A percentile compares a stretch with the other conserved stretches of the same genome.
phyloP scores from a whole-genome alignment of 2,329 filamentous ascomycete species.

The Curvularia spicifera region DNA sequence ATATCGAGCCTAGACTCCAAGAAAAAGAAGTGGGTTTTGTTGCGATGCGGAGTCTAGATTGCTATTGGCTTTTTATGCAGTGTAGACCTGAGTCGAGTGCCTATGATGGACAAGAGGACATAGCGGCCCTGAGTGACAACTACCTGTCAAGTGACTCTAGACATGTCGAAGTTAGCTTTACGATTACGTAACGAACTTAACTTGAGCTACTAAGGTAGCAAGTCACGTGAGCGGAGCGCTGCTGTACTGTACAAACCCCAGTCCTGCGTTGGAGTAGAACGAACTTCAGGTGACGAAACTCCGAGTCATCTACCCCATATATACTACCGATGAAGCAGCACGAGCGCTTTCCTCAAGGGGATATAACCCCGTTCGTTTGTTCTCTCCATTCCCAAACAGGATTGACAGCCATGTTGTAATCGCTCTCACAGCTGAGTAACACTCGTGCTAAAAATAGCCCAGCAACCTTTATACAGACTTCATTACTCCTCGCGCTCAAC shows the following conservation, averaged over 20 bases:
- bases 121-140: not conserved
- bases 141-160: not conserved
- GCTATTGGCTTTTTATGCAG: not conserved
- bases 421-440: not conserved
- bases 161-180: not conserved
- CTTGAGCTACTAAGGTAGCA: not conserved
- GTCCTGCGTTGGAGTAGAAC: not conserved
- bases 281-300: not conserved
- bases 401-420: not conserved
- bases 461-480: not conserved
- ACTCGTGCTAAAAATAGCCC: not conserved
- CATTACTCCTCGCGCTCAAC: not conserved
- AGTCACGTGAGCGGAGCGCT: not conserved
- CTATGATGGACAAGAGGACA: not conserved
- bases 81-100: not conserved
- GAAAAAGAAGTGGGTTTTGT: not conserved
- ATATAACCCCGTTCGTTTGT: not conserved
- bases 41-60: not conserved
- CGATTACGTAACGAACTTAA: not conserved
- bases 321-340: not conserved
- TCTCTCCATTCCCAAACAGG: not conserved
- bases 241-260: not conserved
- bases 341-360: not conserved
- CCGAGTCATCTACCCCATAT: not conserved
- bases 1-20: not conserved